A percentile compares a stretch with the other conserved stretches of the same genome.
phyloP scores from a whole-genome alignment of 768 basidiomycete genomes.

The Xerocomellus amylosporus region DNA sequence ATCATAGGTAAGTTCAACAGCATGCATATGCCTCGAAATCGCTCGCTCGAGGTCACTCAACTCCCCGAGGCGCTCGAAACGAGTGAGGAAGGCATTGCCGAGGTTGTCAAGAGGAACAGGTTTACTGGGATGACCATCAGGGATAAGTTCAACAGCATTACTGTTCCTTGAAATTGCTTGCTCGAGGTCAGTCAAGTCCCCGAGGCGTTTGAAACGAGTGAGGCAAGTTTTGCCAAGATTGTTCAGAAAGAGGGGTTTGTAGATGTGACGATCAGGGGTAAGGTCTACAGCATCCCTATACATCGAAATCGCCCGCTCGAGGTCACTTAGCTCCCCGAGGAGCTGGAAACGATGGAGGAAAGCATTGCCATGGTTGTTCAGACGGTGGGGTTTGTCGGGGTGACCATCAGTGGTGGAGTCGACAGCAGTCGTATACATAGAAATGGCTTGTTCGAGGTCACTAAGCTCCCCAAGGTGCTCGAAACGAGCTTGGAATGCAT shows the following conservation, averaged over 20 bases:
- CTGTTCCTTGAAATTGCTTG: neutral
- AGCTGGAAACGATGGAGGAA: too few relatives aligned
- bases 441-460: slow-evolving; percentile 7
- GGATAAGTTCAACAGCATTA: neutral
- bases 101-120: neutral
- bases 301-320: too few relatives aligned
- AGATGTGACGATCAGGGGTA: too few relatives aligned
- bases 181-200: neutral
- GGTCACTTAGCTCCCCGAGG: too few relatives aligned
- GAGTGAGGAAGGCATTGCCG: neutral
- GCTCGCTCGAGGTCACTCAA: neutral
- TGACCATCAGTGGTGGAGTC: neutral
- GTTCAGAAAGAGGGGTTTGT: too few relatives aligned
- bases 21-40: neutral
- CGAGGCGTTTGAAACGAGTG: neutral
- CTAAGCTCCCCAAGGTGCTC: neutral
- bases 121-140: neutral
- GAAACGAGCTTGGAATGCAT: neutral
- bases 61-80: neutral
- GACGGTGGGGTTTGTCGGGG: neutral
- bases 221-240: too few relatives aligned
- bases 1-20: neutral
- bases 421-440: neutral
- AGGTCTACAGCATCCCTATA: too few relatives aligned
- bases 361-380: too few relatives aligned